Percentiles rank a stretch among this genome's conserved stretches.
Evolutionary conservation across 345 rosid species (phyloP).

Genomic region (Fremontodendron californicum): DNA sequence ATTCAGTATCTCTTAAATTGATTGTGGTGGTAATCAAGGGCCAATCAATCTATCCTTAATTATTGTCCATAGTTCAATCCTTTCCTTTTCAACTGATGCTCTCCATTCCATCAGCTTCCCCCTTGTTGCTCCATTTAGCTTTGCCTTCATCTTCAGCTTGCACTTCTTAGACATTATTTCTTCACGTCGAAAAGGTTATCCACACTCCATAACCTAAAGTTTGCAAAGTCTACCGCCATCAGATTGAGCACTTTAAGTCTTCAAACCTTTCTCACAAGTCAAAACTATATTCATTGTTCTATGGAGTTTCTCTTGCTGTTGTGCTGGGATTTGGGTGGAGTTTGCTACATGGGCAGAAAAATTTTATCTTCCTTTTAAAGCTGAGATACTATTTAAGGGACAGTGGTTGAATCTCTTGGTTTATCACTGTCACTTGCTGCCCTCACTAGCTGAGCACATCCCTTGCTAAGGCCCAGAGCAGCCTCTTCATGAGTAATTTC

Average conservation of each 20-base stretch:
- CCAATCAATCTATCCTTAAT: background rate
- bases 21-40: background rate
- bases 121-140: background rate
- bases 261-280: background rate
- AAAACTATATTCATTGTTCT: background rate
- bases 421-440: background rate
- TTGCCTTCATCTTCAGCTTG: background rate
- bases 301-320: background rate
- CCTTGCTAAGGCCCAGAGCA: no score
- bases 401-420: background rate
- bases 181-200: background rate
- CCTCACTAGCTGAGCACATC: background rate
- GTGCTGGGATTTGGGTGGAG: background rate
- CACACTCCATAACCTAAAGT: background rate
- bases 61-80: background rate
- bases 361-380: background rate
- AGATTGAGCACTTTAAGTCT: background rate
- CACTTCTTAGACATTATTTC: background rate
- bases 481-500: no score
- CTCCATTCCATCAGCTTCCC: background rate
- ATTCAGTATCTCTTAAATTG: background rate
- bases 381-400: background rate
- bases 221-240: background rate
- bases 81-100: background rate
- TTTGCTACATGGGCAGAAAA: background rate